phyloP scores from a whole-genome alignment of 1,139 yeast genomes.

The Yamadazyma epiphylla region DNA sequence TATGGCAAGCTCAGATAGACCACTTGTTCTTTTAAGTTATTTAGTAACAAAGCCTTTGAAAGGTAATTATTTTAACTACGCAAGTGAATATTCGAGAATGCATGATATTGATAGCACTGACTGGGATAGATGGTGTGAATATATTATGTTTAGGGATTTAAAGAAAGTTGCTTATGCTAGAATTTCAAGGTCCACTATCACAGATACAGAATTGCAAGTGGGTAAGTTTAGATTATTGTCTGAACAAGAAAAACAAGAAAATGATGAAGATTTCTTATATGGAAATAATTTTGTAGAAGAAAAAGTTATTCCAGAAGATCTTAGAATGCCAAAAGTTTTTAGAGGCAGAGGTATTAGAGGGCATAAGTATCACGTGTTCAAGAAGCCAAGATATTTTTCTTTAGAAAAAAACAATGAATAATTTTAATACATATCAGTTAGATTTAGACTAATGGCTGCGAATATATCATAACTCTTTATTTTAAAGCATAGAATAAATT shows the following conservation, averaged over 20 bases:
- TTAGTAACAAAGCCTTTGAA: slow-evolving; percentile 81
- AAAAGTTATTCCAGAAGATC: slow-evolving; percentile 51
- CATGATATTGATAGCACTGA: slow-evolving; percentile 90
- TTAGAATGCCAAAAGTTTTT: slow-evolving; percentile 79
- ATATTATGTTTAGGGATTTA: slow-evolving; percentile 81
- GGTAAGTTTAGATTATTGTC: slow-evolving; percentile 77
- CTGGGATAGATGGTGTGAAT: slow-evolving; percentile 99
- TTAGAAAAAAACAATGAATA: too few species aligned
- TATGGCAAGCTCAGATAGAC: slow-evolving; percentile 76
- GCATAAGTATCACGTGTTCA: slow-evolving; percentile 90
- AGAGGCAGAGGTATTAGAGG: slow-evolving; percentile 94
- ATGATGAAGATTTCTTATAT: slow-evolving; percentile 45
- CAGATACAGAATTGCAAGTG: slow-evolving; percentile 94
- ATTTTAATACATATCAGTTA: too few species aligned
- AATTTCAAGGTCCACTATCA: slow-evolving; percentile 86
- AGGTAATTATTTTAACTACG: slow-evolving; percentile 91
- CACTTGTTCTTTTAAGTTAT: slow-evolving; percentile 80
- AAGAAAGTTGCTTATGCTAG: slow-evolving; percentile 92
- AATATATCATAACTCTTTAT: too few species aligned
- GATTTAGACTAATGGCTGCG: too few species aligned
- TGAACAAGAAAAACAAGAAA: slow-evolving; percentile 34
- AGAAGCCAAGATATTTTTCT: slow-evolving; percentile 77
- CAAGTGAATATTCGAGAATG: slow-evolving; percentile 80
- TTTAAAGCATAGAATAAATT: too few species aligned
- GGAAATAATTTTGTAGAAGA: slow-evolving; percentile 57